phyloP scores from a whole-genome alignment of 176 grass and related monocot genomes.

The Chrysopogon serrulatus region DNA sequence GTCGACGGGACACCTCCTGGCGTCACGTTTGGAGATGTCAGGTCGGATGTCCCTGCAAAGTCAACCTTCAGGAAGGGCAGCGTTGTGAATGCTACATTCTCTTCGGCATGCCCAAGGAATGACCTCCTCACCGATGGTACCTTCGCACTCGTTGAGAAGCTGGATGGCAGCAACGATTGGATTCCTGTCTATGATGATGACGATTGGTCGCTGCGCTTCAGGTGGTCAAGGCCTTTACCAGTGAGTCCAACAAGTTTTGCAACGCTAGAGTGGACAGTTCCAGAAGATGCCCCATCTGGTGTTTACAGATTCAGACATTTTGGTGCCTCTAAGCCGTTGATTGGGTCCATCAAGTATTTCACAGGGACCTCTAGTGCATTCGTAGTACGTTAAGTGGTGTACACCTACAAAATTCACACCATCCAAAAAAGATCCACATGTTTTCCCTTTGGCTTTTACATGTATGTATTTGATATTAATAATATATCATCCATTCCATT shows the following conservation, averaged over 20 bases:
- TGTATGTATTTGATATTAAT: background rate
- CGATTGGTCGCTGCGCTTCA: constrained; percentile 83
- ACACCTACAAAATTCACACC: background rate
- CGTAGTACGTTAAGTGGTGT: constrained; percentile 35
- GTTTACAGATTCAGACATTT: constrained; percentile 93
- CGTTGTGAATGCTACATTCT: constrained; percentile 73
- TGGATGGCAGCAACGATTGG: constrained; percentile 53
- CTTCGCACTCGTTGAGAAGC: constrained; percentile 73
- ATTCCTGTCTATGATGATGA: constrained; percentile 78
- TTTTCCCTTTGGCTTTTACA: background rate
- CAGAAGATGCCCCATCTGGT: constrained; percentile 44
- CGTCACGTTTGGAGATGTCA: constrained; percentile 69
- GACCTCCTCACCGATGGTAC: constrained; percentile 80
- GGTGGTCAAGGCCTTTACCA: constrained; percentile 66
- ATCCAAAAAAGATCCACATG: background rate
- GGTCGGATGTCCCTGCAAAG: constrained; percentile 57
- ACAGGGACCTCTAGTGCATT: constrained; percentile 81
- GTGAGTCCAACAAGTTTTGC: constrained; percentile 67
- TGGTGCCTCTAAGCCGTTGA: constrained; percentile 76
- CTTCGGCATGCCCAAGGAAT: constrained; percentile 87
- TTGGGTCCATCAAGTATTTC: constrained; percentile 72
- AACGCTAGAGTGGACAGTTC: constrained; percentile 78
- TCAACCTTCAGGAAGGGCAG: constrained; percentile 60
- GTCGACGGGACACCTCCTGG: constrained; percentile 59
- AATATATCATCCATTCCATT: no score